These are phyloP conservation scores for Trichoderma sp. DNA, from an alignment of 2,329 filamentous ascomycete genomes.

Conservation along the genomic window DNA sequence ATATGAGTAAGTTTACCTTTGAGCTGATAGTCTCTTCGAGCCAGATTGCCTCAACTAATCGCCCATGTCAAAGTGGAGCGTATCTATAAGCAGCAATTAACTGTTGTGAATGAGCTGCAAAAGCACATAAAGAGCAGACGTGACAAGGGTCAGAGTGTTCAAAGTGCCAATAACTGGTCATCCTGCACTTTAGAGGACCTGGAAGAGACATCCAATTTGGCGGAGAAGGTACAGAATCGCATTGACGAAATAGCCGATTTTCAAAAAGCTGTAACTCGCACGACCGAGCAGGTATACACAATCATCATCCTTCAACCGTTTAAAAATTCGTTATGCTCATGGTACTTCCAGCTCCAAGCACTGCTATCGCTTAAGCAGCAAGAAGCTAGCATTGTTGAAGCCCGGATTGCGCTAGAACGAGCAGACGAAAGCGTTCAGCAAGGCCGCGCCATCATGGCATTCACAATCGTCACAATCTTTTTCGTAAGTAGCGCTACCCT, in stretches of 20 bases:
- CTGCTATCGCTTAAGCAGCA: not conserved
- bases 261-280: not conserved
- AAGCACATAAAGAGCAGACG: not conserved
- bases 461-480: not conserved
- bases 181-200: not conserved
- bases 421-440: not conserved
- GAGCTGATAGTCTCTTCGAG: not conserved
- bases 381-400: not conserved
- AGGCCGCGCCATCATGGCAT: not conserved
- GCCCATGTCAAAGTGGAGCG: not conserved
- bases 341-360: not conserved
- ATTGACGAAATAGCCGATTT: not conserved
- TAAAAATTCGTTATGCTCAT: not conserved
- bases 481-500: not conserved
- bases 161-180: not conserved
- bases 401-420: not conserved
- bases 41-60: not conserved
- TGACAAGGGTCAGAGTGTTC: not conserved
- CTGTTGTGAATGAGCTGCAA: not conserved
- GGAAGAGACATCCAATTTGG: not conserved
- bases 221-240: not conserved
- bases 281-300: not conserved
- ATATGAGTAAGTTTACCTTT: not conserved
- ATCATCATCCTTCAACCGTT: not conserved
- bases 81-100: not conserved